Base-by-base conservation (phyloP, 495 filamentous ascomycete genomes). In the Penicillium malachiteum region DNA sequence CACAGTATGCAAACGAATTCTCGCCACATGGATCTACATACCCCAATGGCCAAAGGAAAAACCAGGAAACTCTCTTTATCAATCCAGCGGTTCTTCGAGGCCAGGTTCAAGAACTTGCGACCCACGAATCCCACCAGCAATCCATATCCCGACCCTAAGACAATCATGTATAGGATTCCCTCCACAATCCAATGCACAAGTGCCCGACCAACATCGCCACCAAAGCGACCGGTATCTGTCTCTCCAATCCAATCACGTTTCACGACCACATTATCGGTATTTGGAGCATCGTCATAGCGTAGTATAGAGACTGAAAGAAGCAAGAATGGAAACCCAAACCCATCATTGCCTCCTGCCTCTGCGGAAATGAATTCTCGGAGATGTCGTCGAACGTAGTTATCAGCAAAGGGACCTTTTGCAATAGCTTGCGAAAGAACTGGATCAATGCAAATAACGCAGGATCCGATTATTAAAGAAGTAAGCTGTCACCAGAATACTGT, bases 331-430 rank as follows among this genome's bases (percentile, higher is more conserved):
- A 83, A 86, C 0, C 81, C 82, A 47, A 86, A 82, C 0, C 82
- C 83, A 52, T 86, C 83, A 60, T 85, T 84, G 7, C 78, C 81
- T 13, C 82, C 83, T 8, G 81, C 82, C 60, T 85, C 82, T 9
- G 82, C 76, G 0, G 81, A 84, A 31, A 85, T 86, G 45, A 86
- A 82, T 63, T 86, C 80, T n/a, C 82, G 77, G 18, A 86, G 73
- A 34, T 74, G 66, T 11, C 81, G 72, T 34, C 77, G 69, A 32
- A 85, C 83, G 48, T 78, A 84, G 56, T 81, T 82, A 60, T 85
- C 82, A 6, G 83, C 76, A 56, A 86, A 86, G 0, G 81, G 81
- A 0, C 83, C 83, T 60, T 85, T 86, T 17, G 81, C 81, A 46
- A 86, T 77, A 33, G 82, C 81, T 62, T 86, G 82, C 1, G 81